phyloP scores from a whole-genome alignment of 2,329 filamentous ascomycete species.

The Lachnellula occidentalis region DNA sequence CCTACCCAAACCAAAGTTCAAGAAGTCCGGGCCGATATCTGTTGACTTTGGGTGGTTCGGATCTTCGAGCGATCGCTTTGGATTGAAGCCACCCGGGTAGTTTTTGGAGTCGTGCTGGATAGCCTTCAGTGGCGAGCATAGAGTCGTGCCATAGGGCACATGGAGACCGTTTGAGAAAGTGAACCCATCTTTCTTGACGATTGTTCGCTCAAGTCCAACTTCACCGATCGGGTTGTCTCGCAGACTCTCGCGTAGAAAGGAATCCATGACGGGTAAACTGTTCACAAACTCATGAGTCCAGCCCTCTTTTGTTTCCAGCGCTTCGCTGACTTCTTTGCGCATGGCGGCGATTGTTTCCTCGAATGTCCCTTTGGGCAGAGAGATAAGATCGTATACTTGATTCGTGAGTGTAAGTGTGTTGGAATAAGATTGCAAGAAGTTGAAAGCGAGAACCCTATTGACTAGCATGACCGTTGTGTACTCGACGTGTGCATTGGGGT shows the following conservation, averaged over 20 bases:
- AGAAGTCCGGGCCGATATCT: neutral
- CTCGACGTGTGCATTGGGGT: neutral
- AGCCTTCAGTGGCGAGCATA: neutral
- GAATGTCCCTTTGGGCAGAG: neutral
- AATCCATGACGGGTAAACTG: neutral
- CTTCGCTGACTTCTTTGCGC: neutral
- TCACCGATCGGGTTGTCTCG: neutral
- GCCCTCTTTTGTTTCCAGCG: neutral
- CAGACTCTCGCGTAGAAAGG: neutral
- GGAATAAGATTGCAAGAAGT: neutral
- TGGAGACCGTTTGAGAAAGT: neutral
- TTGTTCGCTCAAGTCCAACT: neutral
- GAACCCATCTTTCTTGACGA: neutral
- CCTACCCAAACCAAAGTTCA: constrained; percentile 2
- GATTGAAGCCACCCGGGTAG: neutral
- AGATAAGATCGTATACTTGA: neutral
- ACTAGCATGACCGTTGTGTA: neutral
- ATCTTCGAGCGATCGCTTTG: neutral
- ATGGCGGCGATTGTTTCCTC: neutral
- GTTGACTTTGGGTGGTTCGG: neutral
- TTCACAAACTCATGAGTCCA: constrained; percentile 1
- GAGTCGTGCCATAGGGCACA: neutral
- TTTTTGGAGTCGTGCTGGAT: neutral
- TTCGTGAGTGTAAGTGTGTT: neutral
- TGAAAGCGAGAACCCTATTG: neutral